A percentile compares a stretch with the other conserved stretches of the same genome.
Conservation (phyloP, 2,329 filamentous ascomycete genomes). For the Conoideocrella luteorostrata region DNA sequence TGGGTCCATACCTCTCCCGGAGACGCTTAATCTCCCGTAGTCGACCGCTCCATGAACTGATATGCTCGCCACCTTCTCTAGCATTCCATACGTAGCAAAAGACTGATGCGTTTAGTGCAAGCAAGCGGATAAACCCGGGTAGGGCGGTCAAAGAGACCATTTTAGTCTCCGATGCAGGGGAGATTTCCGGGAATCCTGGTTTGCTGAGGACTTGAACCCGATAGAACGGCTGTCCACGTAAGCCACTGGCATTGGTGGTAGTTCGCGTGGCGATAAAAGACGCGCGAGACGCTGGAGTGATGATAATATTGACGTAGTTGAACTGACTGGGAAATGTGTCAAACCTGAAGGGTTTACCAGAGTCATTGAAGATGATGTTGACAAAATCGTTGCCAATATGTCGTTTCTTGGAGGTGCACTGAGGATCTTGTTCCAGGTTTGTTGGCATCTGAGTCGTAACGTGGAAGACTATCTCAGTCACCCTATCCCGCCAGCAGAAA, state of each 20-base stretch:
- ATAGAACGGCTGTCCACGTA: constrained; percentile 56
- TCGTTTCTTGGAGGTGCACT: constrained; percentile 78
- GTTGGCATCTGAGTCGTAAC: constrained; percentile 98
- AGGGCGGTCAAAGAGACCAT: constrained; percentile 79
- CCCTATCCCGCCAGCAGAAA: constrained; percentile 89
- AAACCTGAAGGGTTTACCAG: constrained; percentile 80
- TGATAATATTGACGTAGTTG: constrained; percentile 95
- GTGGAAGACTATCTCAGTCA: constrained; percentile 93
- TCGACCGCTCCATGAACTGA: constrained; percentile 84
- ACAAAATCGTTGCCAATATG: constrained; percentile 98
- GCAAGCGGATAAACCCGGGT: constrained; percentile 76
- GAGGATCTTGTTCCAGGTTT: constrained; percentile 66
- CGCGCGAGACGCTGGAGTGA: constrained; percentile 76
- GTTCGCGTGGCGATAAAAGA: constrained; percentile 64
- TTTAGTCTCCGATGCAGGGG: constrained; percentile 81
- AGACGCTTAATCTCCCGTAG: constrained; percentile 79
- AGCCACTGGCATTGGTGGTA: constrained; percentile 18
- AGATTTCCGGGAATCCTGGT: constrained; percentile 84
- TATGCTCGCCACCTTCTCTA: constrained; percentile 69
- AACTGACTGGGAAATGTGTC: constrained; percentile 92
- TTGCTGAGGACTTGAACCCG: constrained; percentile 85
- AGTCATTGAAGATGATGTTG: constrained; percentile 97
- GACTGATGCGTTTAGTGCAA: constrained; percentile 89
- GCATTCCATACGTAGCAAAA: constrained; percentile 88
- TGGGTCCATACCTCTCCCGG: constrained; percentile 59